phyloP scores from a whole-genome alignment of 495 filamentous ascomycete species.

The Hypomontagnella submonticulosa region DNA sequence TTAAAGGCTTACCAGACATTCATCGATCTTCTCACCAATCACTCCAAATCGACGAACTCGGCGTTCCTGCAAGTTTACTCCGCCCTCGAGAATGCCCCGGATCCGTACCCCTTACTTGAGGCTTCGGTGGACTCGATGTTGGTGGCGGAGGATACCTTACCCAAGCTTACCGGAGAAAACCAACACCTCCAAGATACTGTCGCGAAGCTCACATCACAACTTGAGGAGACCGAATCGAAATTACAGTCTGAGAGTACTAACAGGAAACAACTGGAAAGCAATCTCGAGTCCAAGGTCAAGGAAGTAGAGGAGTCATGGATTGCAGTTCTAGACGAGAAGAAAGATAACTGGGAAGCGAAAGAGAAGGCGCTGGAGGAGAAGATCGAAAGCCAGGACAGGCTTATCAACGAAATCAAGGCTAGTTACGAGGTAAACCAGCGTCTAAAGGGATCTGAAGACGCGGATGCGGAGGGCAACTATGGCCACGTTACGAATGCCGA shows the following conservation, averaged over 20 bases:
- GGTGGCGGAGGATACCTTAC: slow-evolving; percentile 87
- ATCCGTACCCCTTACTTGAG: slow-evolving; percentile 96
- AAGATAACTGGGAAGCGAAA: slow-evolving; percentile 95
- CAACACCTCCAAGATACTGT: slow-evolving; percentile 84
- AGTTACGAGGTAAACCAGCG: slow-evolving; percentile 97
- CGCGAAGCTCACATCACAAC: slow-evolving; percentile 83
- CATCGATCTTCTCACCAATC: slow-evolving; percentile 94
- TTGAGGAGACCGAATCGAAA: slow-evolving; percentile 84
- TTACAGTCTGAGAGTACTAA: slow-evolving; percentile 78
- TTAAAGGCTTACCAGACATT: slow-evolving; percentile 98
- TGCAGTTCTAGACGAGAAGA: slow-evolving; percentile 92
- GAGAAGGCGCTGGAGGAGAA: slow-evolving; percentile 93
- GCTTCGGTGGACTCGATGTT: slow-evolving; percentile 94
- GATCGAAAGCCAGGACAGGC: slow-evolving; percentile 89
- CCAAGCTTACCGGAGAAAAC: slow-evolving; percentile 87
- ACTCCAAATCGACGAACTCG: slow-evolving; percentile 90
- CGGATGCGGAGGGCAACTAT: slow-evolving; percentile 60
- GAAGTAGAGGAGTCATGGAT: slow-evolving; percentile 92
- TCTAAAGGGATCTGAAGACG: slow-evolving; percentile 75
- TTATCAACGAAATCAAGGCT: slow-evolving; percentile 94
- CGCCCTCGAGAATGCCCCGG: slow-evolving; percentile 91
- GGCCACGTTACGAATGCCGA: slow-evolving; percentile 84
- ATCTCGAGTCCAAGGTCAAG: slow-evolving; percentile 78
- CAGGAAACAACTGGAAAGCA: slow-evolving; percentile 78
- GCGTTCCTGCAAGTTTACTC: slow-evolving; percentile 94